Evolutionary conservation across 768 basidiomycete genomes (phyloP), one percentile per base, ranked within the genome.

Genomic region (Mycena pura): DNA sequence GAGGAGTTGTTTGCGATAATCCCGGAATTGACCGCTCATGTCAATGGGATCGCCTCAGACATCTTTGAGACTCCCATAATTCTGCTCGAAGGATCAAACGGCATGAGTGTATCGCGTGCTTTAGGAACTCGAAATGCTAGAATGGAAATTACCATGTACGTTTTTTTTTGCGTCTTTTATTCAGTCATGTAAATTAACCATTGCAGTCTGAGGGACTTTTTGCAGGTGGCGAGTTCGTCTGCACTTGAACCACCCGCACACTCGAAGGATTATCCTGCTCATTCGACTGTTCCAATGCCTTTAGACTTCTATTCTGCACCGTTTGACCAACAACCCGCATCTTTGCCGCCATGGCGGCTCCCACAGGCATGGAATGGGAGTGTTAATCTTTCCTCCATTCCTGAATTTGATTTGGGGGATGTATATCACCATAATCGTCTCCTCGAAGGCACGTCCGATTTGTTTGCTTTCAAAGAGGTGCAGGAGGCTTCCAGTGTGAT

Each of bases 1-100:
- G 67, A 71, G 36, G 75, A 77, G 48, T 57, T 76, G 3, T 40
- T 72, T 11, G 64, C 71, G 0, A 70, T 72, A 32, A 46, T 77
- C 46, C 74, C 76, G 2, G 75, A 76, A 64, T 54, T 75, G 40
- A 29, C 62, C 8, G 70, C 68, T 36, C 67, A 67, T 39, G 34
- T 68, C 39, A 74, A 74, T 50, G 73, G 74, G 2, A 41, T 77
- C 15, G 72, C 71, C 17, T 72, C 69, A 65, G 50, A 63, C 21
- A 29, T 69, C 31, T 75, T 68, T 25, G 63, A 72, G 36, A 72
- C 68, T 4, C 75, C 75, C 3, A 64, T 73, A 28, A 43, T 77
- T 40, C 46, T 76, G 14, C 62, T 75, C 0, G 75, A 74, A 25
- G 68, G 66, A 29, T 41, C 25, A 21, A 68, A 67, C 15, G 62